phyloP scores from a whole-genome alignment of 768 basidiomycete genomes.

The Phlebiopsis flavidoalba region DNA sequence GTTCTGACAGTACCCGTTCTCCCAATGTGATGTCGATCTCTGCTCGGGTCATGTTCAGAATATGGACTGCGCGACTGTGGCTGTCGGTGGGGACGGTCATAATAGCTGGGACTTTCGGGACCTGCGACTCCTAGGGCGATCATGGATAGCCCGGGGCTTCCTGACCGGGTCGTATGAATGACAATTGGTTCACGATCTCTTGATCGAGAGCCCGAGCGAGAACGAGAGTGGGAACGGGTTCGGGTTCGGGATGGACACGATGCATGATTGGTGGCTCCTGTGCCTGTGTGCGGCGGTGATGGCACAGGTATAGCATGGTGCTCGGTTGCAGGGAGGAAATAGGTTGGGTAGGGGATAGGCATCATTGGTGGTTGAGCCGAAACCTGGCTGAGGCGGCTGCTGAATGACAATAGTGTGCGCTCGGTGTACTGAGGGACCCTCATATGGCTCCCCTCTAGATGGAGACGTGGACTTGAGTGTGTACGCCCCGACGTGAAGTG shows the following conservation, averaged over 20 bases:
- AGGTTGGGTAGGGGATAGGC: slow-evolving; percentile 3
- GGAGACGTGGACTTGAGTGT: background rate
- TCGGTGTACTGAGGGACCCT: background rate
- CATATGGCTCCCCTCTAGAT: background rate
- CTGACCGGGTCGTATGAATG: background rate
- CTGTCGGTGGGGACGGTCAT: background rate
- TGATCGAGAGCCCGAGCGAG: slow-evolving; percentile 18
- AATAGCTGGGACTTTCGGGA: background rate
- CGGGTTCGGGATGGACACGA: background rate
- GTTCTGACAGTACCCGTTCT: background rate
- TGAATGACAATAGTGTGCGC: slow-evolving; percentile 7
- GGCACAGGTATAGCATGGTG: background rate
- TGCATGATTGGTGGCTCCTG: no score
- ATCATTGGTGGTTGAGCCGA: background rate
- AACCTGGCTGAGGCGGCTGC: slow-evolving; percentile 3
- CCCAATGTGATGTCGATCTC: background rate
- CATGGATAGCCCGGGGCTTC: background rate
- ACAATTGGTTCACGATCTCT: background rate
- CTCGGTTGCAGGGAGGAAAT: background rate
- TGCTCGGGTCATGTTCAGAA: background rate
- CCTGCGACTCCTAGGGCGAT: background rate
- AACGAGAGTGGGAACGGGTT: slow-evolving; percentile 13
- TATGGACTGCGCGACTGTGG: background rate
- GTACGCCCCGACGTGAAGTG: background rate
- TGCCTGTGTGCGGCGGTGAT: background rate